Evolutionary conservation across 768 basidiomycete species (phyloP).

Genomic region (Kwoniella dendrophila): DNA sequence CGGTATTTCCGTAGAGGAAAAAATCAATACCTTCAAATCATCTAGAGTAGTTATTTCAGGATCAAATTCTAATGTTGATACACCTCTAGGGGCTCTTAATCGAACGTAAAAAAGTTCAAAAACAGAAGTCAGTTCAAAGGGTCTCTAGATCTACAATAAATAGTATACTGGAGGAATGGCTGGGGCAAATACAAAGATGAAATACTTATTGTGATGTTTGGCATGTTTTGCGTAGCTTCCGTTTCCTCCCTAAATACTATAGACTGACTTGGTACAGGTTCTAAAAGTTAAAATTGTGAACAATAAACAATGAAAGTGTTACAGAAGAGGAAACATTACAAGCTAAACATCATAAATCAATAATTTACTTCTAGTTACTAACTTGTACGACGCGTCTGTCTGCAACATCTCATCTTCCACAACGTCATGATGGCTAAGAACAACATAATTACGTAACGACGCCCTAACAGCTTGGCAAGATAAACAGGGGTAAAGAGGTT

Average conservation of each 20-base stretch:
- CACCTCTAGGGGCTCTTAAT: slow-evolving; percentile 80
- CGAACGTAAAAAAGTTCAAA: slow-evolving; percentile 61
- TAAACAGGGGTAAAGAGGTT: background rate
- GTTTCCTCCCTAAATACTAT: background rate
- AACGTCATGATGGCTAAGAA: no score
- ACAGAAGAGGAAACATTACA: no score
- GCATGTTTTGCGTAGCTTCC: background rate
- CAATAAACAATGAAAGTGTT: no score
- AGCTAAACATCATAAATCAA: no score
- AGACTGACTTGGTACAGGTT: no score
- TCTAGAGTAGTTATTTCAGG: slow-evolving; percentile 66
- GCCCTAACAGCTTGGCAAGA: background rate
- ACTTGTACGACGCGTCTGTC: no score
- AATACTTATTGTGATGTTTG: slow-evolving; percentile 22
- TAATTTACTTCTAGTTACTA: no score
- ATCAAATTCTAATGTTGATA: slow-evolving; percentile 73
- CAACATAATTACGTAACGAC: background rate
- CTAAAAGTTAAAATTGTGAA: no score
- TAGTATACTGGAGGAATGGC: background rate
- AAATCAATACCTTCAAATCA: slow-evolving; percentile 75
- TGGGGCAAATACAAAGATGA: no score
- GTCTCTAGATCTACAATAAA: background rate
- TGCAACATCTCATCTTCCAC: no score
- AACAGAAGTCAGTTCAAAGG: background rate
- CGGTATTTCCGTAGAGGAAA: slow-evolving; percentile 67